Base-by-base conservation (phyloP, 345 rosid species). In the Pelargonium nanum region DNA sequence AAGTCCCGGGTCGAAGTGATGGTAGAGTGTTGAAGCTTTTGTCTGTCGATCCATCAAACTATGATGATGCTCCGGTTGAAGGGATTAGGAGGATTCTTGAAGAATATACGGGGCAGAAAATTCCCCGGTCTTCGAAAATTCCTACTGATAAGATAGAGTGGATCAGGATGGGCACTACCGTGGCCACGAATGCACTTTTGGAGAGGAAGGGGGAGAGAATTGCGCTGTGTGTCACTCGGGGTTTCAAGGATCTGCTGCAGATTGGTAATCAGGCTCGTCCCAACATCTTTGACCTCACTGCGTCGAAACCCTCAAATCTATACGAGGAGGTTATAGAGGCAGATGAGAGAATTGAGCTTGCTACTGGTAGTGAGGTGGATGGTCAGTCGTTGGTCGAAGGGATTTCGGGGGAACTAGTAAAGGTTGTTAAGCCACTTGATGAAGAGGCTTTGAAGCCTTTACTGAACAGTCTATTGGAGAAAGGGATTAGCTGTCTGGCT, bases 111-210 rank as follows among this genome's bases (percentile, higher is more conserved):
- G 80, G 96, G 24, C 60, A 85, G 73, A 80, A 73, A 64, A 84
- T 89, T 32, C 91, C 94, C 0, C 68, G 91, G 61, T 52, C 79
- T 8, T 78, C 84, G 0, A 93, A 89, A 70, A 80, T 93, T 68
- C 97, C 99, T 6, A 85, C 93, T 0, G 83, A 87, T 70, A 87
- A 83, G 64, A 93, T 93, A 19, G 97, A 93, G 60, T 93, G 97
- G 97, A 87, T 93, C 57, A 81, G 99, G 77, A 89, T 93, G 99
- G 97, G 99, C 17, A 93, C 99, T 0, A 89, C 97, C 55, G 99
- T 93, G 57, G 97, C 97, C 1, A 93, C 99, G 0, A 93, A 93
- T 73, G 97, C 99, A 0, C 81, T 93, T 60, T 62, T 93, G 77
- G 99, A 93, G 80, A 85, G 99, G 68, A 93, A 85, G 68, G 99